These are phyloP conservation scores for Aspergillus unguis DNA, from an alignment of 2,329 filamentous ascomycete species.

Conservation along the genomic window DNA sequence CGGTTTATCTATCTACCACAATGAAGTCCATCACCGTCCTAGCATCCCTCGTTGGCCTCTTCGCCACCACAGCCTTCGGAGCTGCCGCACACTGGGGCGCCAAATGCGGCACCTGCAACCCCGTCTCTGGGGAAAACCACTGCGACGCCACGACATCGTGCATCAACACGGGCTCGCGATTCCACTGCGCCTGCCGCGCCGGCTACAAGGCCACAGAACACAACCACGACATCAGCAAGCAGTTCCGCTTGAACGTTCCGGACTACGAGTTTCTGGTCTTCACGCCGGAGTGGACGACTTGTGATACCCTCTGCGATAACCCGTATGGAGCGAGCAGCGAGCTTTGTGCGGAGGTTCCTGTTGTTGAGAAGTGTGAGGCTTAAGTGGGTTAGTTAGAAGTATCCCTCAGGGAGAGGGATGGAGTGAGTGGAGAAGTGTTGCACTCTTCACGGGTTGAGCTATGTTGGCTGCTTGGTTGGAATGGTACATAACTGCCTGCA, in stretches of 20 bases:
- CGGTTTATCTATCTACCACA: not conserved
- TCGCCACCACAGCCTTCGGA: slow-evolving; percentile 23
- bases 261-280: slow-evolving; percentile 42
- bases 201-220: slow-evolving; percentile 37
- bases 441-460: not conserved
- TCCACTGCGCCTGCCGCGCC: slow-evolving; percentile 43
- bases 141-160: slow-evolving; percentile 46
- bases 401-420: not conserved
- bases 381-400: slow-evolving; percentile 10
- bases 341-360: slow-evolving; percentile 36
- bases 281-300: slow-evolving; percentile 33
- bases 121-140: slow-evolving; percentile 37
- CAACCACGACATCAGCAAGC: slow-evolving; percentile 29
- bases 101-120: slow-evolving; percentile 39
- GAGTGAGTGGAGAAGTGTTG: not conserved
- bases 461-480: not conserved
- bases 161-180: slow-evolving; percentile 40
- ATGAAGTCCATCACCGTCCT: slow-evolving; percentile 29
- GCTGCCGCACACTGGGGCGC: slow-evolving; percentile 19
- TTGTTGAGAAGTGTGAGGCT: slow-evolving; percentile 28
- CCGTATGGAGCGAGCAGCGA: slow-evolving; percentile 26
- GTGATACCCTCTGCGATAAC: slow-evolving; percentile 37
- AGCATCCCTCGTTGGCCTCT: slow-evolving; percentile 20
- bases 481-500: not conserved
- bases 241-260: slow-evolving; percentile 39